Base-by-base conservation (phyloP, 202 grass and related monocot species). In the Elaeis oleifera region DNA sequence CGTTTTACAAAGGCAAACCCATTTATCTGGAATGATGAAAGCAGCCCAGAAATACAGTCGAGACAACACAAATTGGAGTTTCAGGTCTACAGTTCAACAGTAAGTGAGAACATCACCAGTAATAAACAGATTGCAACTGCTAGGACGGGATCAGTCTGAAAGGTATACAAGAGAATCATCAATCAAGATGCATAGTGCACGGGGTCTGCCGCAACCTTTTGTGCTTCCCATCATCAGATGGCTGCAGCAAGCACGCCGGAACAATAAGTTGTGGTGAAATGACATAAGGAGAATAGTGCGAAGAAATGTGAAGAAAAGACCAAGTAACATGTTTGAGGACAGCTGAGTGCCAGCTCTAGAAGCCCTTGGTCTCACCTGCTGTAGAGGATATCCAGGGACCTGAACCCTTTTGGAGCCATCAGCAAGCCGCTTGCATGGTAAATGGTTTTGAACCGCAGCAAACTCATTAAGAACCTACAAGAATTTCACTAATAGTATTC, bases 391-490 rank as follows among this genome's bases (percentile, higher is more conserved):
- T 39, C 79, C 66, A 2, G 85, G 85, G 48, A 92, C 94, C 53
- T 73, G 82, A 50, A 97, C 82, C 18, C 94, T 81, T 78, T 97
- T 97, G 0, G 88, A 90, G 11, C 88, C 88, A 11, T 99, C 94
- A 0, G 88, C 85, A 44, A 99, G 59, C 15, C 88, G 75, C 65
- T 99, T 99, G 77, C 77, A 84, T 8, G 88, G 58, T 32, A 80
- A 18, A 27, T 79, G 69, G 59, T 64, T 51, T 44, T 81, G 83
- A 27, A 49, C 53, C 1, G 58, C 61, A 6, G 65, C 63, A 8
- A 97, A 97, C 59, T 97, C 88, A 18, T 92, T 92, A 50, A 89
- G 56, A 58, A 99, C 88, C 94, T 97, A 79, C 58, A 86, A 70
- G 59, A 68, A 57, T 54, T 78, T 79, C 65, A 51, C 62, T 67